phyloP scores from a whole-genome alignment of 495 filamentous ascomycete genomes.

The Xylaria palmicola region DNA sequence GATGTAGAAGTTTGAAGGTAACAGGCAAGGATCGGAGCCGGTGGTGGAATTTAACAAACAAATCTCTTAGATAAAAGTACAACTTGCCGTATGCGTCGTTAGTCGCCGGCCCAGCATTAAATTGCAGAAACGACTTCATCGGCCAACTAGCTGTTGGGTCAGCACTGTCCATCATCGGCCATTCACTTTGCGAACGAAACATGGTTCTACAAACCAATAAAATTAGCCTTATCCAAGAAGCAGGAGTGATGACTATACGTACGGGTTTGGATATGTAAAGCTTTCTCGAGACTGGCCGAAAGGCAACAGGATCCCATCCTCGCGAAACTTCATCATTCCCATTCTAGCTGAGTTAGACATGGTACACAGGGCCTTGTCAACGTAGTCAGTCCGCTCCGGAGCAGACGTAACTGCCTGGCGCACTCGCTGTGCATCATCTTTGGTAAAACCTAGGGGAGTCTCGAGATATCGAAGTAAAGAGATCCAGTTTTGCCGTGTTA shows the following conservation, averaged over 20 bases:
- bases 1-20: background rate
- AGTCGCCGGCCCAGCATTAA: background rate
- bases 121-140: background rate
- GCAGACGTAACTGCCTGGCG: constrained; percentile 19
- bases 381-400: constrained; percentile 19
- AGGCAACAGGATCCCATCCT: constrained; percentile 35
- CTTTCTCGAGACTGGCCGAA: constrained; percentile 27
- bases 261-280: constrained; percentile 36
- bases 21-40: background rate
- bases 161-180: background rate
- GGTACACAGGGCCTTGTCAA: constrained; percentile 6
- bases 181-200: background rate
- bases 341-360: constrained; percentile 14
- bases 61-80: background rate
- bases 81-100: constrained; percentile 2
- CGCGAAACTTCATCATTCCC: constrained; percentile 21
- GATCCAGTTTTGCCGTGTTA: constrained; percentile 20
- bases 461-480: constrained; percentile 18
- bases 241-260: background rate
- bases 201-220: background rate
- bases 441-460: constrained; percentile 10
- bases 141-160: background rate
- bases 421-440: constrained; percentile 10
- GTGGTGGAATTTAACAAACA: background rate
- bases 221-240: background rate